Conservation (phyloP, 148 eudicot species). For the Suaeda aralocaspica region DNA sequence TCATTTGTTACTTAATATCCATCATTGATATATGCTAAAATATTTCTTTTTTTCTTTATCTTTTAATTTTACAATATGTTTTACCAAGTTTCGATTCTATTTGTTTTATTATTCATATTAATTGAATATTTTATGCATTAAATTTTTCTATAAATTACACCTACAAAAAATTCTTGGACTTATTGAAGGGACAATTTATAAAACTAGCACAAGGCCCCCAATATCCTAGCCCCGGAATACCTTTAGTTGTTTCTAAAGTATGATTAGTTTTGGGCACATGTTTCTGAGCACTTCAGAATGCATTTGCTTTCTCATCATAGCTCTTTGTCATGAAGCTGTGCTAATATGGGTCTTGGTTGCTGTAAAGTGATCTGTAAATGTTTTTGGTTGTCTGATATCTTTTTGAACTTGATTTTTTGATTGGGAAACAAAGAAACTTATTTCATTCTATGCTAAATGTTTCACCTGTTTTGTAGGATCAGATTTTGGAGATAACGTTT, state of each 20-base stretch:
- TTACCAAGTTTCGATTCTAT: too few species aligned
- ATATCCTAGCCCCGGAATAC: neutral
- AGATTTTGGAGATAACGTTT: neutral
- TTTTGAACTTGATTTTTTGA: neutral
- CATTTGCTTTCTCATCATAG: neutral
- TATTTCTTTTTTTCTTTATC: too few species aligned
- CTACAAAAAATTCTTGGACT: too few species aligned
- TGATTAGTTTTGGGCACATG: neutral
- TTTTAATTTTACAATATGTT: too few species aligned
- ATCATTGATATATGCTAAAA: too few species aligned
- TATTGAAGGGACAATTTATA: too few species aligned
- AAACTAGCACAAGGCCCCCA: too few species aligned
- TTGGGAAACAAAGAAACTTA: neutral
- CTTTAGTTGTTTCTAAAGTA: neutral
- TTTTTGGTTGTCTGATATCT: neutral
- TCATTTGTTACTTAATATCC: too few species aligned
- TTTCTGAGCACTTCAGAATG: neutral
- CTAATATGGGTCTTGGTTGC: neutral
- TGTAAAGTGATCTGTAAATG: neutral
- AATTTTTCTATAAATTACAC: too few species aligned
- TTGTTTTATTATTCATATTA: too few species aligned
- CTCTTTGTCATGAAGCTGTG: too few species aligned
- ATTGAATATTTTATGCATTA: too few species aligned
- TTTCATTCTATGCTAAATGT: neutral
- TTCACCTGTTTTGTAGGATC: slow-evolving; percentile 6